Conservation (phyloP, 176 grass and related monocot genomes). For the Dendrocalamus sinicus region DNA sequence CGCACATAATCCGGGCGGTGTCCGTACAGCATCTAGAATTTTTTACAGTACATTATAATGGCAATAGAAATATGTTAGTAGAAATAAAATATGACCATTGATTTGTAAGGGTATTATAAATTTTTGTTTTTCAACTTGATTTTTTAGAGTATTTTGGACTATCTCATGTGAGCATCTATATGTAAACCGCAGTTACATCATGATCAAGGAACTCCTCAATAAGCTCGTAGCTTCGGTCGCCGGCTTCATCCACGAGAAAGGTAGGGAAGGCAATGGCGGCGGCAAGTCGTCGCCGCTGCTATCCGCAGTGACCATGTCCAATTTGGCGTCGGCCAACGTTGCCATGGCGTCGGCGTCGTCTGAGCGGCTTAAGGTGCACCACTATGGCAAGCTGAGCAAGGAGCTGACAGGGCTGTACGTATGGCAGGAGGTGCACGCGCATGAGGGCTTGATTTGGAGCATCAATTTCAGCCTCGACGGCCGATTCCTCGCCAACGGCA, state of each 20-base stretch:
- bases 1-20: too few relatives aligned
- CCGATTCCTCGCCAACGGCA: slow-evolving; percentile 64
- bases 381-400: slow-evolving; percentile 69
- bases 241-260: slow-evolving; percentile 61
- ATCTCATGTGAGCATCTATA: too few relatives aligned
- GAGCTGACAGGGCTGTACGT: slow-evolving; percentile 78
- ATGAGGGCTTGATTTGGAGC: slow-evolving; percentile 87
- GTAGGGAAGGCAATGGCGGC: slow-evolving; percentile 7
- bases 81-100: too few relatives aligned
- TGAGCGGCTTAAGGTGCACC: slow-evolving; percentile 77
- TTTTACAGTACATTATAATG: too few relatives aligned
- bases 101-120: too few relatives aligned
- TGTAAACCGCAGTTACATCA: too few relatives aligned
- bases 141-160: too few relatives aligned
- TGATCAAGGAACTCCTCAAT: not conserved
- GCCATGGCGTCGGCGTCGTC: not conserved
- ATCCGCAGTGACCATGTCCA: not conserved
- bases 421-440: slow-evolving; percentile 74
- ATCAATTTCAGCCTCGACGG: slow-evolving; percentile 82
- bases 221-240: slow-evolving; percentile 67
- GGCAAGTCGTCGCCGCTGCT: not conserved
- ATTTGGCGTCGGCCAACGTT: not conserved
- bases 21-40: too few relatives aligned
- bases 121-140: too few relatives aligned
- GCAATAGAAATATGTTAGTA: too few relatives aligned